A percentile compares a stretch with the other conserved stretches of the same genome.
These are phyloP conservation scores for Handroanthus guayacan DNA, from an alignment of 257 asterid species.

Conservation along the genomic window DNA sequence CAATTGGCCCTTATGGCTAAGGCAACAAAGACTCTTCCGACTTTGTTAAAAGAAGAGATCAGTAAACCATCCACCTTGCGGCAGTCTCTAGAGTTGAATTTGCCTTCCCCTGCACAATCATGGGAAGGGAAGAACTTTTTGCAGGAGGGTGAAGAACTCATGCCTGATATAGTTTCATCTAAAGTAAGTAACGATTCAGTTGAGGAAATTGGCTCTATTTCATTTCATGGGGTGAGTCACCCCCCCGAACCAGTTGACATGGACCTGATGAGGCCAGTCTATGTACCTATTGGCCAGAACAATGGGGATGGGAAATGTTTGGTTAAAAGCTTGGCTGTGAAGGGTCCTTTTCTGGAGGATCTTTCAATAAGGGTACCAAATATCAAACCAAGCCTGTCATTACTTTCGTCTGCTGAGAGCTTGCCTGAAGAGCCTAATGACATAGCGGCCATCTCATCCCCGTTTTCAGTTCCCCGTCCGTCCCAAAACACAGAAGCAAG, in stretches of 20 bases:
- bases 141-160: constrained; percentile 53
- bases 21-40: constrained; percentile 36
- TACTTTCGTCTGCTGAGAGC: constrained; percentile 45
- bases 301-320: constrained; percentile 52
- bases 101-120: constrained; percentile 42
- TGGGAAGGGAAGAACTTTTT: constrained; percentile 53
- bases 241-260: constrained; percentile 80
- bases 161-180: constrained; percentile 50
- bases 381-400: constrained; percentile 42
- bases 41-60: constrained; percentile 45
- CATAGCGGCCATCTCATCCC: constrained; percentile 35
- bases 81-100: constrained; percentile 45
- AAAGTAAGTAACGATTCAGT: constrained; percentile 53
- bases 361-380: constrained; percentile 58
- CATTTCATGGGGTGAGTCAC: constrained; percentile 85
- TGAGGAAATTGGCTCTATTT: constrained; percentile 68
- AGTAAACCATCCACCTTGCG: constrained; percentile 32
- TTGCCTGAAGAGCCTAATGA: constrained; percentile 44
- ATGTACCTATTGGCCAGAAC: constrained; percentile 61
- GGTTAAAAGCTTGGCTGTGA: constrained; percentile 54
- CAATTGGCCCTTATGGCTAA: constrained; percentile 45
- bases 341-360: constrained; percentile 65
- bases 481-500: constrained; percentile 46
- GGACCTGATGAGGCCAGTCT: constrained; percentile 72
- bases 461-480: constrained; percentile 38